phyloP scores from a whole-genome alignment of 306 rosid species.

The Quercus suber region DNA sequence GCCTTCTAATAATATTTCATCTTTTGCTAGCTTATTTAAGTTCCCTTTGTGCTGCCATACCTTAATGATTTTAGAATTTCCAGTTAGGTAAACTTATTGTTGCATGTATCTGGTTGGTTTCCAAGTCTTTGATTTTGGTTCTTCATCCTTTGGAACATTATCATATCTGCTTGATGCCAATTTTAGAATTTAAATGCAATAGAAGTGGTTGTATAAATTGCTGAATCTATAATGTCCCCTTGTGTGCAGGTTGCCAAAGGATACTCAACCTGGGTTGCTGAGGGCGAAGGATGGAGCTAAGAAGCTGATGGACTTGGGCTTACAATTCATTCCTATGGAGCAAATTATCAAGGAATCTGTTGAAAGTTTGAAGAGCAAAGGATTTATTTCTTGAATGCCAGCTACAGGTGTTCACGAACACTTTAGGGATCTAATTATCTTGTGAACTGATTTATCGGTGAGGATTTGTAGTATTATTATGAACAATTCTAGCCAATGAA shows the following conservation, averaged over 20 bases:
- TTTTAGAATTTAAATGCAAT: background rate
- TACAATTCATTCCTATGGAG: constrained; percentile 80
- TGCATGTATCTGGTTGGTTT: background rate
- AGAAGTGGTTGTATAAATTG: background rate
- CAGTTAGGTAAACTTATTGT: background rate
- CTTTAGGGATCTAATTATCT: no score
- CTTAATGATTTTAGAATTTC: background rate
- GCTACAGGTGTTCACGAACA: background rate
- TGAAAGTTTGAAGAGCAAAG: constrained; percentile 74
- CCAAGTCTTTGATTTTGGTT: no score
- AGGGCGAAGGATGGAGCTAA: constrained; percentile 55
- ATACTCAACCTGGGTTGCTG: constrained; percentile 78
- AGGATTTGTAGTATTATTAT: no score
- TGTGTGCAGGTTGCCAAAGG: constrained; percentile 49
- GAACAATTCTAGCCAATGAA: no score
- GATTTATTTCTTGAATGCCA: constrained; percentile 48
- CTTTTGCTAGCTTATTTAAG: background rate
- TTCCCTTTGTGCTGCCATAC: background rate
- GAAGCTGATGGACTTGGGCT: constrained; percentile 71
- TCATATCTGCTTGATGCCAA: background rate
- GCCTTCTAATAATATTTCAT: background rate
- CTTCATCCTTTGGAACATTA: background rate
- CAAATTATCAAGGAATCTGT: constrained; percentile 80
- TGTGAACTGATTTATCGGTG: no score
- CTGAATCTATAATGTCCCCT: constrained; percentile 1